These are phyloP conservation scores for Nakazawaea wyomingensis DNA, from an alignment of 805 yeast species.

Conservation along the genomic window DNA sequence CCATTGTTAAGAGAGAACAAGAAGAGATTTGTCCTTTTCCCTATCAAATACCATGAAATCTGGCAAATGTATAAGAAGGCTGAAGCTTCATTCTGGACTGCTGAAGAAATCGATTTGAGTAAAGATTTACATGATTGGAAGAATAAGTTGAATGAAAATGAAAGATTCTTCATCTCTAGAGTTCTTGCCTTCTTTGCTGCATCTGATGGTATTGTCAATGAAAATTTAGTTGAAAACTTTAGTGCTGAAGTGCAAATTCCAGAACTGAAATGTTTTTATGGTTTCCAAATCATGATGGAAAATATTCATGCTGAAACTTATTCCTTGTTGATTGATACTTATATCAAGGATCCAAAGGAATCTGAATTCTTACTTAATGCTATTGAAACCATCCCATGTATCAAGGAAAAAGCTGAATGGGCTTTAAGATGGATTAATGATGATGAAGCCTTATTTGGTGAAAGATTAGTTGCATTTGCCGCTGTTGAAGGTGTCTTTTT, in stretches of 20 bases:
- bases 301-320: conserved; percentile 97
- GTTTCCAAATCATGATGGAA: conserved; percentile 99
- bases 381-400: conserved; percentile 92
- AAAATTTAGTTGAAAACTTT: conserved; percentile 94
- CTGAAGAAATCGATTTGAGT: conserved; percentile 94
- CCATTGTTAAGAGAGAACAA: conserved; percentile 83
- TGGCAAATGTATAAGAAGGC: conserved; percentile 99
- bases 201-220: conserved; percentile 97
- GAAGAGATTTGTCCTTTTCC: conserved; percentile 88
- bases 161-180: conserved; percentile 86
- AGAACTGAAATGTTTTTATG: conserved; percentile 98
- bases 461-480: conserved; percentile 96
- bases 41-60: conserved; percentile 93
- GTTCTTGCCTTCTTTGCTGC: conserved; percentile 98
- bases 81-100: conserved; percentile 99
- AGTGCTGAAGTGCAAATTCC: conserved; percentile 96
- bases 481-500: conserved; percentile 99
- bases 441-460: conserved; percentile 83
- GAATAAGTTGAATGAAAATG: conserved; percentile 80
- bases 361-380: conserved; percentile 89
- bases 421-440: conserved; percentile 96
- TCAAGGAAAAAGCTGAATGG: conserved; percentile 97
- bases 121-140: conserved; percentile 95
- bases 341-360: conserved; percentile 94
- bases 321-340: conserved; percentile 89